phyloP scores from a whole-genome alignment of 1,284 basidiomycete genomes.

The Ceratobasidium sp. region DNA sequence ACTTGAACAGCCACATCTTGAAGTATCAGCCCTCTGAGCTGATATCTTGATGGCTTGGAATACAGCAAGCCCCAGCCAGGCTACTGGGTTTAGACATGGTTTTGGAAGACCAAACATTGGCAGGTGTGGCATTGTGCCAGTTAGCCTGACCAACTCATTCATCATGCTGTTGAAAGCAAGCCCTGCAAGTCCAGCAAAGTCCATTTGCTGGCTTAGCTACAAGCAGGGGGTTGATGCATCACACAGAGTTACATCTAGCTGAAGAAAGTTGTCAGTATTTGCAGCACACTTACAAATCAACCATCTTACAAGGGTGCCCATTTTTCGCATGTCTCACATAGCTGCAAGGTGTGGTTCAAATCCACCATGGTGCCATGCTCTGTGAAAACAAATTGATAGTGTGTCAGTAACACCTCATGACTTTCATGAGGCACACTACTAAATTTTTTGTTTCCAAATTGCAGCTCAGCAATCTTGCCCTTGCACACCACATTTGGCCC shows the following conservation, averaged over 20 bases:
- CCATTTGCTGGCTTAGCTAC: conserved; percentile 95
- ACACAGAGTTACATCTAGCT: conserved; percentile 84
- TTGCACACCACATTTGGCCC: conserved; percentile 92
- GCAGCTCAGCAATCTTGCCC: conserved; percentile 92
- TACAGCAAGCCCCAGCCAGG: conserved; percentile 10
- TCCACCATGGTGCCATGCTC: conserved; percentile 94
- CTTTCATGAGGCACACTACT: conserved; percentile 83
- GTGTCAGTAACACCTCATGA: conserved; percentile 75
- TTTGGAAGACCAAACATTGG: conserved; percentile 58
- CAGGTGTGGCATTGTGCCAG: conserved; percentile 54
- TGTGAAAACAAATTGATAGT: conserved; percentile 95
- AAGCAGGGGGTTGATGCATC: conserved; percentile 94
- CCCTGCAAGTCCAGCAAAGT: conserved; percentile 97
- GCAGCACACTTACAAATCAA: conserved; percentile 7
- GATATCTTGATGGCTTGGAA: conserved; percentile 2
- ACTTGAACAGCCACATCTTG: conserved; percentile 95
- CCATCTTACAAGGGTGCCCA: conserved; percentile 85
- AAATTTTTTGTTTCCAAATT: conserved; percentile 87
- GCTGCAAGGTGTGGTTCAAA: conserved; percentile 85
- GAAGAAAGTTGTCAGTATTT: conserved; percentile 27
- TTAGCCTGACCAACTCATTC: conserved; percentile 75
- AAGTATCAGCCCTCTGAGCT: conserved; percentile 79
- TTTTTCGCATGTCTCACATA: conserved; percentile 85
- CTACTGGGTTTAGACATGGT: conserved; percentile 47
- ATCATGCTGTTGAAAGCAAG: conserved; percentile 88